These are phyloP conservation scores for Talaromyces sp. DNA, from an alignment of 2,329 filamentous ascomycete genomes.

Conservation along the genomic window DNA sequence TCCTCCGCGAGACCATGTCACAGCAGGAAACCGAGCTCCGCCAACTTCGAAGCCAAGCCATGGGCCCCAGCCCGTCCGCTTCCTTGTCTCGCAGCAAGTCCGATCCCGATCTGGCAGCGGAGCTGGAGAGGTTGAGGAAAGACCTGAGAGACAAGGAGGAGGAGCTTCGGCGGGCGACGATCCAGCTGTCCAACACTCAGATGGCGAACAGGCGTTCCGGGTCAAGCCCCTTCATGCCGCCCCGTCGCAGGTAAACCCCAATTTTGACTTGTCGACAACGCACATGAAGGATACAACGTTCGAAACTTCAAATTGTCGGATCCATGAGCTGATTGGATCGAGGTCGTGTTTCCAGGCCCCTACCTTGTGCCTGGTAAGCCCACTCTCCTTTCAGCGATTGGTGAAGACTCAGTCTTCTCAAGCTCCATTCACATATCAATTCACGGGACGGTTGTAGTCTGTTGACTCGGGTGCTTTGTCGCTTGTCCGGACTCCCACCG, in stretches of 20 bases:
- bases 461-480: neutral
- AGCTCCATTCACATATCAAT: neutral
- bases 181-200: conserved; percentile 1
- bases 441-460: neutral
- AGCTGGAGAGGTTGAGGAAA: neutral
- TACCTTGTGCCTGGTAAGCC: neutral
- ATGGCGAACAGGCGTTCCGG: neutral
- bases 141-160: neutral
- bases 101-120: neutral
- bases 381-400: neutral
- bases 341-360: neutral
- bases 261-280: neutral
- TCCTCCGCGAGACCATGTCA: neutral
- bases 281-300: neutral
- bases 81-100: neutral
- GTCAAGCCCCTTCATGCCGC: conserved; percentile 4
- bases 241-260: conserved; percentile 2
- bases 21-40: neutral
- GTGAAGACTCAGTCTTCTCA: neutral
- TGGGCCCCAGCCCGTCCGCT: neutral
- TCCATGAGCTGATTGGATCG: neutral
- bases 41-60: neutral
- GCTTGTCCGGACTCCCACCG: neutral
- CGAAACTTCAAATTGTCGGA: neutral
- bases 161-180: neutral